Evolutionary conservation across 140 eudicot genomes (phyloP).

Genomic region (Bidens hawaiensis): DNA sequence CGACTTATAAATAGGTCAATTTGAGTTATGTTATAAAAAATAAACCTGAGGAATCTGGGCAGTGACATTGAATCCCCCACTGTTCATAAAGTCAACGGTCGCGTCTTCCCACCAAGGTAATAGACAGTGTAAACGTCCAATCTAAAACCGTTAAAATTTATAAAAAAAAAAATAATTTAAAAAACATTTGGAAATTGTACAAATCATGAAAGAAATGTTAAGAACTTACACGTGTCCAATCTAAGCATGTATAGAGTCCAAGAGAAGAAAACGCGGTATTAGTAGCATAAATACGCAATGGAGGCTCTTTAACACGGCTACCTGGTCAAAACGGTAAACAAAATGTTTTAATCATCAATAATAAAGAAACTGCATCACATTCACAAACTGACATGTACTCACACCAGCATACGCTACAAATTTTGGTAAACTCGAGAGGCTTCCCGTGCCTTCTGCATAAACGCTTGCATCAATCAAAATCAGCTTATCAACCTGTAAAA

Average conservation of each 20-base stretch:
- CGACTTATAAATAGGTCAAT: too few relatives aligned
- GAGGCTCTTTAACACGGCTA: constrained; percentile 57
- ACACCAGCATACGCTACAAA: constrained; percentile 90
- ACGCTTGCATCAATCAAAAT: constrained; percentile 90
- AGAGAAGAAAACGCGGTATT: constrained; percentile 43
- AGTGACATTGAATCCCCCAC: constrained; percentile 85
- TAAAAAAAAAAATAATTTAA: background rate
- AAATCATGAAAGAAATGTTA: background rate
- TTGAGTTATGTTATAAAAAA: background rate
- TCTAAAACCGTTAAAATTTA: constrained; percentile 36
- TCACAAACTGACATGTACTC: constrained; percentile 21
- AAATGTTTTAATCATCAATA: background rate
- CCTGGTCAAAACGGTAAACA: constrained; percentile 39
- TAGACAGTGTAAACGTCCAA: constrained; percentile 89
- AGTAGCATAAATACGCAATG: constrained; percentile 78
- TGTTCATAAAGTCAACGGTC: constrained; percentile 77
- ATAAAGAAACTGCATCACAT: constrained; percentile 15
- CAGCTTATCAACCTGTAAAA: constrained; percentile 79
- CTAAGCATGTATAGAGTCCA: constrained; percentile 53
- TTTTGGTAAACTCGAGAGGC: constrained; percentile 68
- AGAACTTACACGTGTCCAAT: constrained; percentile 73
- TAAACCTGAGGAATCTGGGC: constrained; percentile 58
- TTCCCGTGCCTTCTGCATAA: constrained; percentile 86
- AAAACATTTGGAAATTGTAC: background rate
- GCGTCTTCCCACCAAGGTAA: constrained; percentile 96